Conservation (phyloP, 306 rosid species). For the Macrotyloma uniflorum region DNA sequence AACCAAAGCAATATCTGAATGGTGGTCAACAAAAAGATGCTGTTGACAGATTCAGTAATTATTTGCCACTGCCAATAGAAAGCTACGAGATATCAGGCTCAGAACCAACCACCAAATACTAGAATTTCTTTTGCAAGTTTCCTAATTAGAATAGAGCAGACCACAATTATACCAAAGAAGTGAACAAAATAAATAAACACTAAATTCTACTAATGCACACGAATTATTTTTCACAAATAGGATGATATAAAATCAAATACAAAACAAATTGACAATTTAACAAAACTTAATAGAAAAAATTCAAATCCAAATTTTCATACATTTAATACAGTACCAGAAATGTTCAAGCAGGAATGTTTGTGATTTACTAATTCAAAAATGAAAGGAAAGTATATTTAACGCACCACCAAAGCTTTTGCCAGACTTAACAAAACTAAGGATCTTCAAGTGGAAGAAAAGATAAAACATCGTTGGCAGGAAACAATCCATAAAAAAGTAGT, state of each 20-base stretch:
- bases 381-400: constrained; percentile 13
- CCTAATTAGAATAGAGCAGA: constrained; percentile 5
- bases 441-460: constrained; percentile 1
- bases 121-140: background rate
- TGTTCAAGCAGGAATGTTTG: background rate
- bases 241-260: background rate
- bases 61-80: constrained; percentile 1
- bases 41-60: constrained; percentile 3
- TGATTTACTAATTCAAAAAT: background rate
- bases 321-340: background rate
- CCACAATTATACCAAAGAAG: background rate
- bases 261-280: constrained; percentile 4
- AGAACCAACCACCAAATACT: constrained; percentile 4
- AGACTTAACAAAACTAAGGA: constrained; percentile 11
- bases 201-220: constrained; percentile 21
- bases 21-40: constrained; percentile 6
- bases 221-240: background rate
- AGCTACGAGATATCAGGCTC: background rate
- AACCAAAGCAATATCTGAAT: constrained; percentile 20
- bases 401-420: background rate
- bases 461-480: constrained; percentile 4
- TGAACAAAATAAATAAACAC: background rate
- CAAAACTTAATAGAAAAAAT: background rate
- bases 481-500: constrained; percentile 6
- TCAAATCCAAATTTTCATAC: background rate